phyloP scores from a whole-genome alignment of 306 rosid species.

The Vigna mungo region DNA sequence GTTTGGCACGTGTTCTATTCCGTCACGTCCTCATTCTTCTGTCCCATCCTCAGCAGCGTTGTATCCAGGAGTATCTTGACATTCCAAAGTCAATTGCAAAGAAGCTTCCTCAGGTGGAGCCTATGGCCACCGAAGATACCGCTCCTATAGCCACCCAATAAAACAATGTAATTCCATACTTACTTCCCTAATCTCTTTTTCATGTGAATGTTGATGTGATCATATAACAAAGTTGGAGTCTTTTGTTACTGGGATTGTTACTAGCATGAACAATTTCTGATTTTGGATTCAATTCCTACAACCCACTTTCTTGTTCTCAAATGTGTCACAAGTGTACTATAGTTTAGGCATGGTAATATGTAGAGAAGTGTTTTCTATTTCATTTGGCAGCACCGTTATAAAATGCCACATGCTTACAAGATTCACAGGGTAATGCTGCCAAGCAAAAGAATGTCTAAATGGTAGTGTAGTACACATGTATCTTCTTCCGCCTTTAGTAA shows the following conservation, averaged over 20 bases:
- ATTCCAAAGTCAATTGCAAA: slow-evolving; percentile 79
- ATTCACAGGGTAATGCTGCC: too few relatives aligned
- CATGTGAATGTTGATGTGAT: slow-evolving; percentile 31
- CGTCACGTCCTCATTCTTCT: slow-evolving; percentile 70
- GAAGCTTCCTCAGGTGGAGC: slow-evolving; percentile 62
- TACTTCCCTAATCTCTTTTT: slow-evolving; percentile 30
- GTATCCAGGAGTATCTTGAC: slow-evolving; percentile 73
- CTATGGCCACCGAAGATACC: slow-evolving; percentile 62
- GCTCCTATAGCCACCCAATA: slow-evolving; percentile 60
- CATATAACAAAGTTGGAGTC: background rate
- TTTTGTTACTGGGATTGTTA: background rate
- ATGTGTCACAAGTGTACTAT: too few relatives aligned
- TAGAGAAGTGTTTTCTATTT: too few relatives aligned
- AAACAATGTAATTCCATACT: slow-evolving; percentile 38
- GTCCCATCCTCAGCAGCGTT: slow-evolving; percentile 91
- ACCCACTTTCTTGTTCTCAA: too few relatives aligned
- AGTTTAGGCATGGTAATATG: too few relatives aligned
- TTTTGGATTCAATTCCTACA: background rate
- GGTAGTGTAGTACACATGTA: too few relatives aligned
- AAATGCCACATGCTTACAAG: too few relatives aligned
- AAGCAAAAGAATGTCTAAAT: too few relatives aligned
- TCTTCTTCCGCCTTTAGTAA: too few relatives aligned
- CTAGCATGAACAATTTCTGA: background rate
- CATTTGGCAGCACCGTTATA: too few relatives aligned
- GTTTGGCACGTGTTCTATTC: slow-evolving; percentile 71